Percentiles rank a stretch among this genome's conserved stretches.
Conservation (phyloP, 768 basidiomycete genomes). For the Pleurotus giganteus region DNA sequence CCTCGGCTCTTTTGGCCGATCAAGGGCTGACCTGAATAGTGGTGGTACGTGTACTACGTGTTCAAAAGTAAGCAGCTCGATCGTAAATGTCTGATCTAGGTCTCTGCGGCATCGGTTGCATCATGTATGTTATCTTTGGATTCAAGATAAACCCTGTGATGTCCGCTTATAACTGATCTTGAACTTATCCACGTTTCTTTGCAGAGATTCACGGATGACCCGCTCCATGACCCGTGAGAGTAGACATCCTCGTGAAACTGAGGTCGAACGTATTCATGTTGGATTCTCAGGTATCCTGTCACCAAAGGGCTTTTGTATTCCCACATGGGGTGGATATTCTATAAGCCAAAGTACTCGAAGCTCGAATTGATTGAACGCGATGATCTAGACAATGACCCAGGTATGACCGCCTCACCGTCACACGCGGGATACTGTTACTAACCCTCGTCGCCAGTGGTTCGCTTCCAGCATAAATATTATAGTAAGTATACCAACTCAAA, state of each 20-base stretch:
- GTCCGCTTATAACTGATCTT: not conserved
- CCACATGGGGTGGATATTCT: conserved; percentile 88
- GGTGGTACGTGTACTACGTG: conserved; percentile 42
- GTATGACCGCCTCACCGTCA: conserved; percentile 33
- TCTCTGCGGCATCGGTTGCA: conserved; percentile 73
- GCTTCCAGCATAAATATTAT: conserved; percentile 70
- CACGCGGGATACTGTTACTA: not conserved
- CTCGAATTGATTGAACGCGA: conserved; percentile 63
- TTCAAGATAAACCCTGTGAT: too few species aligned
- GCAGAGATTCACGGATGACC: conserved; percentile 70
- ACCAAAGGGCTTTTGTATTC: conserved; percentile 72
- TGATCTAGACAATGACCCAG: conserved; percentile 68
- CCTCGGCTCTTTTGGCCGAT: not conserved
- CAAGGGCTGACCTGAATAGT: conserved; percentile 30
- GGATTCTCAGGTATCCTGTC: conserved; percentile 59
- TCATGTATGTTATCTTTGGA: conserved; percentile 50
- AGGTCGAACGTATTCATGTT: not conserved
- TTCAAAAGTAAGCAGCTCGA: not conserved
- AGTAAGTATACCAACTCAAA: conserved; percentile 27
- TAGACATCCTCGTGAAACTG: not conserved
- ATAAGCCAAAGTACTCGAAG: conserved; percentile 63
- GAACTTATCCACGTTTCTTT: not conserved
- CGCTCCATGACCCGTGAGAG: conserved; percentile 64
- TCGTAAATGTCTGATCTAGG: conserved; percentile 30
- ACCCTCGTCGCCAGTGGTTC: conserved; percentile 47